Conservation (phyloP, 345 rosid species). For the Cardamine occulta region DNA sequence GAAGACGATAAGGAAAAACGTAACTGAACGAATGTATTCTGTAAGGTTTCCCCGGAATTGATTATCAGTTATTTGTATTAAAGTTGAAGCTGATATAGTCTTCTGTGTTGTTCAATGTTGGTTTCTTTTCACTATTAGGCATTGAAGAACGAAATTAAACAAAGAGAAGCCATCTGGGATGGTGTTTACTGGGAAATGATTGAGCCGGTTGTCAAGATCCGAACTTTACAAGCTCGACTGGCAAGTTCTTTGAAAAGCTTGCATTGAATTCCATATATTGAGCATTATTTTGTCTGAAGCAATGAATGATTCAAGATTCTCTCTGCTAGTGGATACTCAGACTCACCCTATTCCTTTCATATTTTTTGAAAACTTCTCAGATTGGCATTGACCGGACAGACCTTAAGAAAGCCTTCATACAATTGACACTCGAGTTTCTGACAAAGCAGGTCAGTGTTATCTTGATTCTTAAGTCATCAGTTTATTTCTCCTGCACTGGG, state of each 20-base stretch:
- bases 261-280: not conserved
- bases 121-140: conserved; percentile 47
- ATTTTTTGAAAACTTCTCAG: conserved; percentile 49
- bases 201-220: conserved; percentile 80
- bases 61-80: not conserved
- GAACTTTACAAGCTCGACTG: conserved; percentile 91
- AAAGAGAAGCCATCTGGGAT: conserved; percentile 77
- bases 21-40: conserved; percentile 90
- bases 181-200: conserved; percentile 83
- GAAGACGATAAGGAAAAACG: conserved; percentile 69
- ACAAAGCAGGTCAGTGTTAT: conserved; percentile 73
- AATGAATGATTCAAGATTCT: not conserved
- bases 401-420: conserved; percentile 70
- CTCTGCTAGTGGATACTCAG: not conserved
- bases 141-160: conserved; percentile 86
- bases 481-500: conserved; percentile 13
- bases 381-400: conserved; percentile 82
- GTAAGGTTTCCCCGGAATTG: conserved; percentile 54
- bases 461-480: not conserved
- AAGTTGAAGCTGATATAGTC: conserved; percentile 1
- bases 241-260: conserved; percentile 51
- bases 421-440: conserved; percentile 83
- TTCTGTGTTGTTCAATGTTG: conserved; percentile 24
- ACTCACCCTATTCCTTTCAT: conserved; percentile 13
- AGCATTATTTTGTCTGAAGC: not conserved